A percentile compares a stretch with the other conserved stretches of the same genome.
These are phyloP conservation scores for Colletotrichum sp. DNA, from an alignment of 2,329 filamentous ascomycete species.

Conservation along the genomic window DNA sequence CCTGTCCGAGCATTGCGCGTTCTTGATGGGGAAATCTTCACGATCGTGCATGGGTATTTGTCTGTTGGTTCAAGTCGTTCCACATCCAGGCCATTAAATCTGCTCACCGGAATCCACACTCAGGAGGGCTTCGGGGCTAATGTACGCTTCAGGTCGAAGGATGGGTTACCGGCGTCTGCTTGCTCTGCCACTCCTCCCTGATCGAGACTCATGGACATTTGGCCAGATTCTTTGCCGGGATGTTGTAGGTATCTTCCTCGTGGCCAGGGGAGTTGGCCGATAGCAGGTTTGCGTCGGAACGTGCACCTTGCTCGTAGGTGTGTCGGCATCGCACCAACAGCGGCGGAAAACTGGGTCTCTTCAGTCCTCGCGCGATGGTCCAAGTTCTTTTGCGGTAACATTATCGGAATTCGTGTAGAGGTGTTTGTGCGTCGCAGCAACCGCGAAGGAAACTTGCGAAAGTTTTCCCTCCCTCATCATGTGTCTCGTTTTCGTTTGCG, in stretches of 20 bases:
- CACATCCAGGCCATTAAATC: neutral
- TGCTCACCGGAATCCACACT: neutral
- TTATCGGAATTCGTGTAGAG: neutral
- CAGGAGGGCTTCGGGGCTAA: neutral
- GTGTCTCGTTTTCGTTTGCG: neutral
- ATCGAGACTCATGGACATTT: neutral
- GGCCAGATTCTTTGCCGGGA: neutral
- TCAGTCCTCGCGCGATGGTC: neutral
- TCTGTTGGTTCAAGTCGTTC: neutral
- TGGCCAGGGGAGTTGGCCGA: neutral
- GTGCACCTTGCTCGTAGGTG: neutral
- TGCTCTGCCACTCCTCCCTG: neutral
- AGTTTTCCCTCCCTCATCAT: neutral
- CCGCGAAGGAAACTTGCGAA: neutral
- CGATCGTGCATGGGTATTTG: neutral
- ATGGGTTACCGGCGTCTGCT: neutral
- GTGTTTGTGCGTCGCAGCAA: accelerated
- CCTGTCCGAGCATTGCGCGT: neutral
- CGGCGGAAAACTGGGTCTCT: neutral
- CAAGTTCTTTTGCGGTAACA: neutral
- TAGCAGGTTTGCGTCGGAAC: neutral
- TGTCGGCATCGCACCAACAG: neutral
- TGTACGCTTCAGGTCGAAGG: neutral
- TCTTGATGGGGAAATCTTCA: neutral
- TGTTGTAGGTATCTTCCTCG: accelerated